These are phyloP conservation scores for Boletus vinaceobasis DNA, from an alignment of 768 basidiomycete species.

Conservation along the genomic window DNA sequence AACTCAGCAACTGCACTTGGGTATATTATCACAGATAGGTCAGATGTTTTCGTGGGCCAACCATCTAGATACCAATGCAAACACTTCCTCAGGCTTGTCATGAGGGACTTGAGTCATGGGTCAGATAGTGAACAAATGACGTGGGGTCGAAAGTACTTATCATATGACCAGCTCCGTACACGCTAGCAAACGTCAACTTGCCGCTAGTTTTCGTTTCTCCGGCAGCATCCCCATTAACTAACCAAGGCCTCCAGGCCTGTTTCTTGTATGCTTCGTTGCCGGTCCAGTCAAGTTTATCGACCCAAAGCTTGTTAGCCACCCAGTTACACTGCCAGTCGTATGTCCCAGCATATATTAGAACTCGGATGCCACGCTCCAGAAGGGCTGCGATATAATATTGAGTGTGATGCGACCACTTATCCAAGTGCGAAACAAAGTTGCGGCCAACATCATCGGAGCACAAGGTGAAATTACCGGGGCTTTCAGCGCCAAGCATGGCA, in stretches of 20 bases:
- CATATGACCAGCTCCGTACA: slow-evolving; percentile 76
- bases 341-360: slow-evolving; percentile 54
- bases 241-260: slow-evolving; percentile 50
- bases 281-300: slow-evolving; percentile 57
- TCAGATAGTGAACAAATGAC: slow-evolving; percentile 17
- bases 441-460: slow-evolving; percentile 52
- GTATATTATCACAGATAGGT: slow-evolving; percentile 5
- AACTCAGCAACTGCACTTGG: not conserved
- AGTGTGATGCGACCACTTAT: slow-evolving; percentile 56
- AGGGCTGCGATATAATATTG: slow-evolving; percentile 56
- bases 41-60: slow-evolving; percentile 42
- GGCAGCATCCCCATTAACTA: slow-evolving; percentile 48
- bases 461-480: slow-evolving; percentile 48
- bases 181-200: slow-evolving; percentile 61
- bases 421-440: slow-evolving; percentile 54
- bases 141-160: slow-evolving; percentile 33
- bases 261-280: slow-evolving; percentile 45
- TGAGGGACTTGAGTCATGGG: slow-evolving; percentile 50
- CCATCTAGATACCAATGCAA: slow-evolving; percentile 66
- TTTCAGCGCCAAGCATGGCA: slow-evolving; percentile 44
- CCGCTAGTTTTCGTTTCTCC: slow-evolving; percentile 55
- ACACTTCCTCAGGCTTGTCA: slow-evolving; percentile 64
- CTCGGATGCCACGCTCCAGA: slow-evolving; percentile 50
- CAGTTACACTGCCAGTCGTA: slow-evolving; percentile 61
- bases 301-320: slow-evolving; percentile 64